phyloP scores from a whole-genome alignment of 305 asterid species.

The Solanum hybrid region DNA sequence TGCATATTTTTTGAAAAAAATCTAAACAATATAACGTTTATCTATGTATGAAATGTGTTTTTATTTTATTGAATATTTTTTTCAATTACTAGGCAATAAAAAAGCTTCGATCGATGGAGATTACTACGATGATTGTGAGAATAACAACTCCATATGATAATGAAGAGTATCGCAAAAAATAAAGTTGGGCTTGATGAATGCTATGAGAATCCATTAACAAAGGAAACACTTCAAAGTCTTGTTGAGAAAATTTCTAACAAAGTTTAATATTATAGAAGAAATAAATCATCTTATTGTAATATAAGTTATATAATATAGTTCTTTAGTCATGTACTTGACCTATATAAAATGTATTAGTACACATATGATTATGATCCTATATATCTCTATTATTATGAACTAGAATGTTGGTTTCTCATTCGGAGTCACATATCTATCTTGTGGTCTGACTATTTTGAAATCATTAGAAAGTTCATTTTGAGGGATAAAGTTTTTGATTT shows the following conservation, averaged over 20 bases:
- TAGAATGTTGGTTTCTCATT: background rate
- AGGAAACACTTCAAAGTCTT: background rate
- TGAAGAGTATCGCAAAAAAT: background rate
- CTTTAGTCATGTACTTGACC: background rate
- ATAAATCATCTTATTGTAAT: too few relatives aligned
- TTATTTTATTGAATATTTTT: too few relatives aligned
- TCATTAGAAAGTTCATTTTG: background rate
- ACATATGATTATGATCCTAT: constrained; percentile 18
- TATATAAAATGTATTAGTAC: background rate
- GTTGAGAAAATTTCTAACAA: background rate
- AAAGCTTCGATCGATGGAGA: background rate
- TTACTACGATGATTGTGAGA: background rate
- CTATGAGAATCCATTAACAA: background rate
- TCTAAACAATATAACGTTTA: background rate
- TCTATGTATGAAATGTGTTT: background rate
- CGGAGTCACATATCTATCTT: too few relatives aligned
- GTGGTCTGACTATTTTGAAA: background rate
- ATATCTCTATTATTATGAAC: background rate
- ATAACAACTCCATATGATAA: too few relatives aligned
- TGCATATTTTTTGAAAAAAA: background rate
- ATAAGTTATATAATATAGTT: too few relatives aligned
- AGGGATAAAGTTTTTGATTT: background rate
- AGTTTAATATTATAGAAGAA: background rate
- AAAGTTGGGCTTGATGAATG: background rate
- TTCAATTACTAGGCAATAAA: background rate